Evolutionary conservation across 2,329 filamentous ascomycete genomes (phyloP), one percentile per base, ranked within the genome.

Genomic region (Penicillium hesseltinei): DNA sequence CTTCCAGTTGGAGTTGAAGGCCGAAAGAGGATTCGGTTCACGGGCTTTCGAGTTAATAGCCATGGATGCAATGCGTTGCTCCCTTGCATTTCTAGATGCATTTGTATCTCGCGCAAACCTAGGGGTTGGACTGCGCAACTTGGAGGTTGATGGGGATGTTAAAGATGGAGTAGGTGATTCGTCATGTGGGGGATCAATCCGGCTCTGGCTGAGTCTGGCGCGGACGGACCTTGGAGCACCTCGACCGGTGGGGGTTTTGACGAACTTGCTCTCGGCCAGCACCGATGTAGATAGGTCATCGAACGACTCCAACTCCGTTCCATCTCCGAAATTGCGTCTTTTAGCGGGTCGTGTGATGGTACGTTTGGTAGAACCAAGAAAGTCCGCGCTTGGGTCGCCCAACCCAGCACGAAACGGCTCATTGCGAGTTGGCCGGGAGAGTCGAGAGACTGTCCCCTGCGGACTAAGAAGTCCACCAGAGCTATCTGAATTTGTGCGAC

Each of bases 211-310:
- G 43, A 82, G 71, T 59, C 79, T 81, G 59, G 75, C 78, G 42
- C 81, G 77, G 39, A 84, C 69, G 36, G 84, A 82, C 73, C 88
- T 91, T 27, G 88, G 85, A 44, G 83, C 84, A 21, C 88, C 87
- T 53, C 84, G 83, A 46, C 84, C 85, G 39, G 88, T 80, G 3
- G 94, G 92, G 66, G 89, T 86, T 73, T 92, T 95, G 60, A 92
- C 81, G 69, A 86, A 99, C 66, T 86, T 89, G 61, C 87, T 91
- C 75, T 99, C 94, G 15, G 86, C 83, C 59, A 88, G 85, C 13
- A 83, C 86, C 17, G 92, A 97, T 0, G 92, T 97, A 1, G 93
- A 93, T 55, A 99, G 79, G 74, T 99, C 94, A 71, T 99, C 94
- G 71, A 99, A 97, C 2, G 84, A 87, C 65, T 97, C 93, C 35